These are phyloP conservation scores for Hapsidospora chrysogenum DNA, from an alignment of 495 filamentous ascomycete genomes.

Conservation along the genomic window DNA sequence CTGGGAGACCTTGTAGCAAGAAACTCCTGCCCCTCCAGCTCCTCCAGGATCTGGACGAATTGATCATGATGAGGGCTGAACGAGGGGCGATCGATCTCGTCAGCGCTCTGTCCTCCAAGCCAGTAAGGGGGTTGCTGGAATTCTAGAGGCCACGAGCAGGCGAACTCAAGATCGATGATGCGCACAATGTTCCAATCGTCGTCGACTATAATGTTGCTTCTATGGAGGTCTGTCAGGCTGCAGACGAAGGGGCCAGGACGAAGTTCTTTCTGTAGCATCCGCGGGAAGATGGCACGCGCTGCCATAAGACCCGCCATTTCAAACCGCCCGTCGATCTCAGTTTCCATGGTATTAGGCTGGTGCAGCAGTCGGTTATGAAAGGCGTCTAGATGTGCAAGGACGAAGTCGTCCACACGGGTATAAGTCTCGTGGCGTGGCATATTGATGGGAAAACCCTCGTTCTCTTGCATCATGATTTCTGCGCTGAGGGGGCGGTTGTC, in stretches of 20 bases:
- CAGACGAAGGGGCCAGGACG: slow-evolving; percentile 9
- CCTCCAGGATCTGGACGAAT: background rate
- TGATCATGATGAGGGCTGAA: background rate
- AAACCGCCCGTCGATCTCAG: slow-evolving; percentile 10
- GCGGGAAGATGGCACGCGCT: slow-evolving; percentile 11
- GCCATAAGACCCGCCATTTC: slow-evolving; percentile 13
- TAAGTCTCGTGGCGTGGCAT: slow-evolving; percentile 14
- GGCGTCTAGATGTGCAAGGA: slow-evolving; percentile 2
- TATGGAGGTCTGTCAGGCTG: slow-evolving; percentile 10
- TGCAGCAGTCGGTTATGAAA: slow-evolving; percentile 14
- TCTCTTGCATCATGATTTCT: slow-evolving; percentile 14
- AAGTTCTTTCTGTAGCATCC: slow-evolving; percentile 7
- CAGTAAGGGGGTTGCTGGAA: slow-evolving; percentile 14
- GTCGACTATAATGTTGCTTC: slow-evolving; percentile 21
- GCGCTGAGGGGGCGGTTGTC: slow-evolving; percentile 17
- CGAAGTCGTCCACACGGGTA: slow-evolving; percentile 10
- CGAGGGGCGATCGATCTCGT: background rate
- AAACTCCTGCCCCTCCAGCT: background rate
- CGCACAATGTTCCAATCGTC: slow-evolving; percentile 12
- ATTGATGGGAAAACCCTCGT: slow-evolving; percentile 12
- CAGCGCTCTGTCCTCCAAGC: slow-evolving; percentile 12
- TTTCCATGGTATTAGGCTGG: slow-evolving; percentile 13
- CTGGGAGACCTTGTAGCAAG: background rate
- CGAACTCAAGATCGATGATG: slow-evolving; percentile 12
- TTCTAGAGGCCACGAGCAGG: slow-evolving; percentile 13